phyloP scores from a whole-genome alignment of 495 filamentous ascomycete species.

The Trypethelium eluteriae region DNA sequence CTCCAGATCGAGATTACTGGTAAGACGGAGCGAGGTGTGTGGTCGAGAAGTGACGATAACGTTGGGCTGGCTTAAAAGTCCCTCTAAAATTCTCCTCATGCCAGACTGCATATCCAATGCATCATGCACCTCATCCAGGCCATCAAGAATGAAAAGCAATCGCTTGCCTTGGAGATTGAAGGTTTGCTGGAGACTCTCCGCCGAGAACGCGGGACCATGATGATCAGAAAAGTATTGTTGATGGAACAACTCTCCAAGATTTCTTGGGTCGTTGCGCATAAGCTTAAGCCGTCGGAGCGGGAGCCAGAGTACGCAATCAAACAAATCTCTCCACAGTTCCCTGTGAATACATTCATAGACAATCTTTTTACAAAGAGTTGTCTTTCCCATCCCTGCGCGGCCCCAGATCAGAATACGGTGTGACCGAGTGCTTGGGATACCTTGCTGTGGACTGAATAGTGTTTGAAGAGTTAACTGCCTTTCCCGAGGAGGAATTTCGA shows the following conservation, averaged over 20 bases:
- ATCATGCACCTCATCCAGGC: conserved; percentile 40
- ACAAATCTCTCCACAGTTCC: conserved; percentile 27
- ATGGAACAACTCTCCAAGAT: not conserved
- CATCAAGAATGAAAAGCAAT: conserved; percentile 38
- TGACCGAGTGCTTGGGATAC: conserved; percentile 11
- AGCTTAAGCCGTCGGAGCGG: not conserved
- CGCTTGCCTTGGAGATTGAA: conserved; percentile 14
- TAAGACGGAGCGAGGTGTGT: conserved; percentile 21
- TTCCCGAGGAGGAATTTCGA: not conserved
- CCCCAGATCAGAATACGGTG: conserved; percentile 39
- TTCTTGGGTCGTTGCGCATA: not conserved
- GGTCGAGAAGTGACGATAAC: conserved; percentile 38
- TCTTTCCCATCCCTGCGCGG: conserved; percentile 41
- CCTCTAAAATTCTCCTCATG: conserved; percentile 21
- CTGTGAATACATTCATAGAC: conserved; percentile 30
- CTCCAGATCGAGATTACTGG: conserved; percentile 26
- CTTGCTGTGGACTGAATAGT: too few relatives aligned
- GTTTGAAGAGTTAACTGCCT: conserved; percentile 11
- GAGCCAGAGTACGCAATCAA: conserved; percentile 29
- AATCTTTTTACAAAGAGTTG: conserved; percentile 43
- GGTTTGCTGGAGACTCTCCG: conserved; percentile 1
- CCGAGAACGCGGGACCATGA: not conserved
- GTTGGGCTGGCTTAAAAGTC: conserved; percentile 35
- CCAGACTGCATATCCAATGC: not conserved
- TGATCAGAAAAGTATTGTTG: not conserved